Evolutionary conservation across 768 basidiomycete genomes (phyloP), one percentile per base, ranked within the genome.

Genomic region (Serendipita indica): DNA sequence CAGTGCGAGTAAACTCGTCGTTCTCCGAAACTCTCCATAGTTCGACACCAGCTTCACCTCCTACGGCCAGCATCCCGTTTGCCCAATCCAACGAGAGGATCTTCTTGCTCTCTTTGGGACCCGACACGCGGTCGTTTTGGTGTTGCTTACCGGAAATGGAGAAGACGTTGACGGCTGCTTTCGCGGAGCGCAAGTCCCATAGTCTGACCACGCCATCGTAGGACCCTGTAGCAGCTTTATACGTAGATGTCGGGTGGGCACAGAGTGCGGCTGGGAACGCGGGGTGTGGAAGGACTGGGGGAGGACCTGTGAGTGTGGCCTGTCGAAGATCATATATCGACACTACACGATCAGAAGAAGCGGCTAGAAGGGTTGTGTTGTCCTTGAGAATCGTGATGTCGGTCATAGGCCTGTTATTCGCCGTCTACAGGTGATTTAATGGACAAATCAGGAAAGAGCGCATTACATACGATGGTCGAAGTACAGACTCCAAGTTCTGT

Each of bases 121-220:
- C n/a, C n/a, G n/a, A n/a, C n/a, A n/a, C n/a, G n/a, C n/a, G 54
- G 52, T 62, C n/a, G 32, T 30, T 16, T 54, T 22, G n/a, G n/a
- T n/a, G n/a, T 27, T 43, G 16, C 22, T 60, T 49, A 7, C 30
- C 30, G 22, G 18, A 18, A 1, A 74, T 76, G 46, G 75, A 77
- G 65, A 89, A 83, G 60, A 73, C 79, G 20, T 83, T 75, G 43
- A 89, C 73, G 0, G 84, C 78, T 13, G 75, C 72, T 63, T 82
- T 81, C 14, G 75, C 73, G 63, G 83, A 89, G 3, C 86, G 75
- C 25, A 87, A 66, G 66, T 91, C 88, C 86, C 86, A 91, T 2
- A 90, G 66, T 3, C 86, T 74, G 0, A 82, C 84, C 1, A 82
- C 70, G 10, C 89, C 86, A 59, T 91, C 88, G 65, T 90, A 88